Base-by-base conservation (phyloP, 2,329 filamentous ascomycete species). In the Penicillium sp. region DNA sequence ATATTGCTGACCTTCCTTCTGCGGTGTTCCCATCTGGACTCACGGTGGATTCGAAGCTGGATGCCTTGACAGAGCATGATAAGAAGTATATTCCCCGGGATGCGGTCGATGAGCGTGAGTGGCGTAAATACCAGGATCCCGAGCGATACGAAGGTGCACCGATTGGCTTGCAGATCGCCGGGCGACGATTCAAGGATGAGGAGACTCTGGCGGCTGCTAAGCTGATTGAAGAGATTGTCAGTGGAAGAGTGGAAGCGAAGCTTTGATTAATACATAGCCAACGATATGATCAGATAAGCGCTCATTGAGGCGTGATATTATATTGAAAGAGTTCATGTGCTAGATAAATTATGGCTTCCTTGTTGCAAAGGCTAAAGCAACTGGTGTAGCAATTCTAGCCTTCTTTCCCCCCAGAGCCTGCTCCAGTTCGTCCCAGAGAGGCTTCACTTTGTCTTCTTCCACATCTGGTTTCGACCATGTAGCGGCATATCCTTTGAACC, bases 161-260 rank as follows among this genome's bases (percentile, higher is more conserved):
- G 0, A 73, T 84, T 9, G 77, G 76, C 0, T 57, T 85, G 16
- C 81, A 84, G 62, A 68, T 84, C 32, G 69, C 81, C 3, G 78
- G 79, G 1, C 70, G 75, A 4, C 75, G 74, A 45, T 75, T 80
- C n/a, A 77, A 81, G 48, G 82, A 84, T 54, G 82, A 85, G 61
- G 82, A 79, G 63, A 70, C 67, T 0, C 39, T 73, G 39, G 71
- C 70, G 16, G 68, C 68, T 1, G 67, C 67, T 4, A 67, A 61
- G 48, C 31, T 70, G 47, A 53, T 71, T 1, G 57, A 64, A 40
- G 58, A 48, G 24, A 55, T 63, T 52, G 39, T 66, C 7, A 54
- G 53, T 34, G 48, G 41, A 9, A 53, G 42, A 16, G 42, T 34
- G 36, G 13, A 14, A 3, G 46, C n/a, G 10, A 59, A 54, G 36